phyloP scores from a whole-genome alignment of 1,284 basidiomycete species.

The Malassezia sp. region DNA sequence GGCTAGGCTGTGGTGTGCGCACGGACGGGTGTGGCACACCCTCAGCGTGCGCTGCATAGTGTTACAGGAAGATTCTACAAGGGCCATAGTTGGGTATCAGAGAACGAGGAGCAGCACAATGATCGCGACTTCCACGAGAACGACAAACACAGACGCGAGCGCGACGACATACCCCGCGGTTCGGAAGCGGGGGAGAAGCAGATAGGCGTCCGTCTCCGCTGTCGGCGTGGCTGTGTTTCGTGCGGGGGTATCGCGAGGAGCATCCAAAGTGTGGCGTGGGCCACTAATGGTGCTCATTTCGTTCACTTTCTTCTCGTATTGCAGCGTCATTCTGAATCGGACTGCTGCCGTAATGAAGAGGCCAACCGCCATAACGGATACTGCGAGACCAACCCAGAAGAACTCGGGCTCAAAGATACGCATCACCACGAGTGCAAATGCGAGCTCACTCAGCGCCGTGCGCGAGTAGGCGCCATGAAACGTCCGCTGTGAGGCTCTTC shows the following conservation, averaged over 20 bases:
- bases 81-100: not conserved
- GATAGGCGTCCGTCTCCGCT: not conserved
- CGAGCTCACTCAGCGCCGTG: conserved; percentile 8
- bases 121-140: conserved; percentile 9
- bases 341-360: conserved; percentile 7
- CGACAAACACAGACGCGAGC: not conserved
- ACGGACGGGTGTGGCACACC: no score
- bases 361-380: conserved; percentile 9
- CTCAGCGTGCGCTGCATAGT: no score
- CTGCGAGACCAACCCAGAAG: conserved; percentile 15
- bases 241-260: not conserved
- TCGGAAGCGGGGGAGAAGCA: conserved; percentile 6
- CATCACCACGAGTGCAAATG: conserved; percentile 9
- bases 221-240: not conserved
- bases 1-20: no score
- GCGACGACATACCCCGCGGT: conserved; percentile 11
- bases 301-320: conserved; percentile 5
- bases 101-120: not conserved
- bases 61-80: no score
- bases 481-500: conserved; percentile 15
- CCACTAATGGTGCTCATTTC: not conserved
- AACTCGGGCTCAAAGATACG: conserved; percentile 13
- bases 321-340: conserved; percentile 13
- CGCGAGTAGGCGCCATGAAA: conserved; percentile 16
- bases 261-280: not conserved